Evolutionary conservation across 2,329 filamentous ascomycete species (phyloP).

Genomic region (Colletotrichum neosansevieriae): DNA sequence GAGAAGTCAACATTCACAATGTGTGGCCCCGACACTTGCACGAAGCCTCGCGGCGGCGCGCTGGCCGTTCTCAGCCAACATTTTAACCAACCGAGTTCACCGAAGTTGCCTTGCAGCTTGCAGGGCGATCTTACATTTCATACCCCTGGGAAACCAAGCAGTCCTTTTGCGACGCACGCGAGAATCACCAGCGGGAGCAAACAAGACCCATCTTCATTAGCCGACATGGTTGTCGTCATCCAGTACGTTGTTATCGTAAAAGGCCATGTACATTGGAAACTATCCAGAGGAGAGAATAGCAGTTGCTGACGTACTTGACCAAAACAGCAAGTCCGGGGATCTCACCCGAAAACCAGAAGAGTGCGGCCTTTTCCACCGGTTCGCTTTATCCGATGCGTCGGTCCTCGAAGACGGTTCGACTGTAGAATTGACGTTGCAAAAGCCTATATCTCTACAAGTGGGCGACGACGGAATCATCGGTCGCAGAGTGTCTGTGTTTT

Average conservation of each 20-base stretch:
- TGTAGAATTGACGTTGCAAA: constrained; percentile 51
- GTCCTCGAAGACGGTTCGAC: constrained; percentile 28
- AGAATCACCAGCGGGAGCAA: constrained; percentile 51
- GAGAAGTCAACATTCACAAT: constrained; percentile 46
- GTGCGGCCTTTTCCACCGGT: constrained; percentile 57
- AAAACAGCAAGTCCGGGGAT: constrained; percentile 56
- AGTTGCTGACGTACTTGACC: not conserved
- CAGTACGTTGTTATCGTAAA: constrained; percentile 52
- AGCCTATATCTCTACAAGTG: constrained; percentile 58
- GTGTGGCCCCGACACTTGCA: constrained; percentile 58
- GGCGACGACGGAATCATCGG: constrained; percentile 62
- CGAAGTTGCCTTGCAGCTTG: constrained; percentile 20
- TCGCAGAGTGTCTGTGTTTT: constrained; percentile 58
- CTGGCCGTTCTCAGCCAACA: constrained; percentile 56
- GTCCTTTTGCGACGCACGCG: constrained; percentile 56
- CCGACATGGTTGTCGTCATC: constrained; percentile 54
- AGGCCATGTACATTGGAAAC: too few relatives aligned
- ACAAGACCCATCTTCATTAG: not conserved
- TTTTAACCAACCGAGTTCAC: not conserved
- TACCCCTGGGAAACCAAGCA: constrained; percentile 53
- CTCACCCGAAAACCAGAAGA: constrained; percentile 54
- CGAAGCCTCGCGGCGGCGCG: constrained; percentile 58
- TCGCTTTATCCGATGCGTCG: constrained; percentile 46
- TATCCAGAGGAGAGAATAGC: too few relatives aligned
- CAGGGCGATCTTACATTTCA: constrained; percentile 59